Base-by-base conservation (phyloP, 2,329 filamentous ascomycete species). In the Fusarium robinianum region DNA sequence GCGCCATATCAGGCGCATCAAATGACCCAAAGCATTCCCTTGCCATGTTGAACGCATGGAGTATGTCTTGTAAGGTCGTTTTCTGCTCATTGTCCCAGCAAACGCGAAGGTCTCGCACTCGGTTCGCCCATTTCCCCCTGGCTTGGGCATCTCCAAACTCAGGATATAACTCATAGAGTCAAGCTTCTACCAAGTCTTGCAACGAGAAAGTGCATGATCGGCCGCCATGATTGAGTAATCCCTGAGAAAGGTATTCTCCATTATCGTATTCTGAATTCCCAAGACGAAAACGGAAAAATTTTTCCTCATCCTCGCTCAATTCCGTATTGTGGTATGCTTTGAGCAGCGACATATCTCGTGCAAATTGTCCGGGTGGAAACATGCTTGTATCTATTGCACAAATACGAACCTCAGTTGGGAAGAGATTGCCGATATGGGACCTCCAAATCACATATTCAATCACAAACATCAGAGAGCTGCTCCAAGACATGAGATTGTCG, bases 401-500 rank as follows among this genome's bases (percentile, higher is more conserved):
- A 27, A 41, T 34, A 5, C n/a, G n/a, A 10, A 41, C 24, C 5
- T 33, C 12, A n/a, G 23, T 18, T n/a, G 30, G 16, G n/a, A 30
- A 26, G 3, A 16, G 14, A 6, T 18, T 8, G 9, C 22, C 6
- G 2, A 8, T 18, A 14, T n/a, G 18, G 8, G 17, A 18, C 10
- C 36, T 39, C 25, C 25, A 39, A 31, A 39, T 39, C 9, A 27
- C 36, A 11, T 39, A 39, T 22, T 39, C 25, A 12, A 39, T 31
- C 11, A 30, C 16, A 22, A 39, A 39, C 36, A 39, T n/a, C 1
- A 39, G n/a, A 14, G 36, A 39, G 14, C 36, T 30, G 26, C 25
- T 31, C 36, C 36, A 39, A 9, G 36, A 39, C 25, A 39, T 30
- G 25, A 39, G 36, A 7, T 39, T 39, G 19, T 39, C 36, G 3